Conservation (phyloP, 1,284 basidiomycete genomes). For the Malassezia vespertilionis region DNA sequence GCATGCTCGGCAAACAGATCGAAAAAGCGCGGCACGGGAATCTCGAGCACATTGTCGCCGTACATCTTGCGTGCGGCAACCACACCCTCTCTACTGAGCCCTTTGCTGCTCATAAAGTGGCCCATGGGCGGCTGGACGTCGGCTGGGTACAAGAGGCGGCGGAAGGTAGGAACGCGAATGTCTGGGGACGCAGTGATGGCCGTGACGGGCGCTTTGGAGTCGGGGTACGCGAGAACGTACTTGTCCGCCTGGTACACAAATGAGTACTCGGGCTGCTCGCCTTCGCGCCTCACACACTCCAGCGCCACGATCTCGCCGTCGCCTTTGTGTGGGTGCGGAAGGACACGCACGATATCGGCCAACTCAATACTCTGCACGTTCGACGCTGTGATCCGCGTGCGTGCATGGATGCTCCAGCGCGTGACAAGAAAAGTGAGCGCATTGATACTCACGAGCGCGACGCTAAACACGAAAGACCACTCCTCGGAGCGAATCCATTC, state of each 20-base stretch:
- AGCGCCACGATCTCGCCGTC: constrained; percentile 79
- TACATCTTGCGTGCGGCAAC: constrained; percentile 34
- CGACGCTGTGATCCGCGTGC: constrained; percentile 59
- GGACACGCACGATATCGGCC: constrained; percentile 71
- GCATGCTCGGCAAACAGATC: constrained; percentile 46
- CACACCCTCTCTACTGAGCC: constrained; percentile 46
- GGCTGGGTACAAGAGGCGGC: constrained; percentile 77
- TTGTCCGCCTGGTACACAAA: constrained; percentile 95
- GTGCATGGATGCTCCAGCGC: constrained; percentile 72
- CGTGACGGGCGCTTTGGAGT: constrained; percentile 32
- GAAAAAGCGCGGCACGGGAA: constrained; percentile 41
- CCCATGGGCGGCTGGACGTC: constrained; percentile 62
- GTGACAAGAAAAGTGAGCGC: constrained; percentile 86
- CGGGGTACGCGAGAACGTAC: constrained; percentile 60
- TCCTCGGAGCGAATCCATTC: constrained; percentile 52
- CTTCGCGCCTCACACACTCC: constrained; percentile 50
- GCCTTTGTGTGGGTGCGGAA: constrained; percentile 76
- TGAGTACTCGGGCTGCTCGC: constrained; percentile 56
- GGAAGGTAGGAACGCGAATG: constrained; percentile 58
- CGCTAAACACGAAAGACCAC: constrained; percentile 76
- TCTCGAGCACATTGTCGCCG: constrained; percentile 42
- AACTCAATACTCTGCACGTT: constrained; percentile 52
- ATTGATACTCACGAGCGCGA: constrained; percentile 71
- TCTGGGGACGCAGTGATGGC: constrained; percentile 35
- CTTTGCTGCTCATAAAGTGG: constrained; percentile 57